Evolutionary conservation across 352 stramenopile genomes (phyloP).

Genomic region (Phytophthora vignae): DNA sequence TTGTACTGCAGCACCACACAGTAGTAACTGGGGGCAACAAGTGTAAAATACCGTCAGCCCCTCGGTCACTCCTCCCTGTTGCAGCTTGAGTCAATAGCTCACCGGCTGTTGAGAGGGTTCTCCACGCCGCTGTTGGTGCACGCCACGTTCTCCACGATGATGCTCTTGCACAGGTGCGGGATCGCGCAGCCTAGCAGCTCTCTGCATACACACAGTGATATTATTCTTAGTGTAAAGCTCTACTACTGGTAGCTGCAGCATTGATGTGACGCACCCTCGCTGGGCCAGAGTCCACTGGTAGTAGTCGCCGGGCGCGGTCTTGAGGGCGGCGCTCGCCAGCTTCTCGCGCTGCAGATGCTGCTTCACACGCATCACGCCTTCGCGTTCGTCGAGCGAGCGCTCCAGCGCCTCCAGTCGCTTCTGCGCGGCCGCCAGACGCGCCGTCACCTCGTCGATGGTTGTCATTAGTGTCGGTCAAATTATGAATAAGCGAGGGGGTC

Average conservation of each 20-base stretch:
- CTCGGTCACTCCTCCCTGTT: too few relatives aligned
- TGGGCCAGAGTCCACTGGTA: slow-evolving; percentile 78
- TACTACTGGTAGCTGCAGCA: too few relatives aligned
- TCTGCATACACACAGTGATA: slow-evolving; percentile 26
- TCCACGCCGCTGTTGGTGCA: slow-evolving; percentile 64
- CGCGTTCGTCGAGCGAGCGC: slow-evolving; percentile 54
- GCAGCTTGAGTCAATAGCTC: neutral
- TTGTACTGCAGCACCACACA: slow-evolving; percentile 91
- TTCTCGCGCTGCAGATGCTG: slow-evolving; percentile 50
- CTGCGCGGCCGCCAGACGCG: slow-evolving; percentile 39
- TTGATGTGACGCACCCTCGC: slow-evolving; percentile 28
- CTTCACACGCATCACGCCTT: slow-evolving; percentile 59
- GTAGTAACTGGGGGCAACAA: slow-evolving; percentile 59
- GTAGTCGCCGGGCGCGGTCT: slow-evolving; percentile 74
- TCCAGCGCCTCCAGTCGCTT: slow-evolving; percentile 56
- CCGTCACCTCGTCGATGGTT: slow-evolving; percentile 45
- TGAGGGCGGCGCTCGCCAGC: slow-evolving; percentile 69
- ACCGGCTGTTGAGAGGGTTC: slow-evolving; percentile 75
- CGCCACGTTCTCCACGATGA: slow-evolving; percentile 90
- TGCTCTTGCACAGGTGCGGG: slow-evolving; percentile 90
- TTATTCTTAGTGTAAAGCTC: neutral
- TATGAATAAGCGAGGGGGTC: neutral
- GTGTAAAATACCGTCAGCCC: neutral
- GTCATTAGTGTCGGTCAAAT: neutral
- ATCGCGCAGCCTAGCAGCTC: slow-evolving; percentile 67